These are phyloP conservation scores for Thielaviopsis musarum DNA, from an alignment of 2,329 filamentous ascomycete genomes.

Conservation along the genomic window DNA sequence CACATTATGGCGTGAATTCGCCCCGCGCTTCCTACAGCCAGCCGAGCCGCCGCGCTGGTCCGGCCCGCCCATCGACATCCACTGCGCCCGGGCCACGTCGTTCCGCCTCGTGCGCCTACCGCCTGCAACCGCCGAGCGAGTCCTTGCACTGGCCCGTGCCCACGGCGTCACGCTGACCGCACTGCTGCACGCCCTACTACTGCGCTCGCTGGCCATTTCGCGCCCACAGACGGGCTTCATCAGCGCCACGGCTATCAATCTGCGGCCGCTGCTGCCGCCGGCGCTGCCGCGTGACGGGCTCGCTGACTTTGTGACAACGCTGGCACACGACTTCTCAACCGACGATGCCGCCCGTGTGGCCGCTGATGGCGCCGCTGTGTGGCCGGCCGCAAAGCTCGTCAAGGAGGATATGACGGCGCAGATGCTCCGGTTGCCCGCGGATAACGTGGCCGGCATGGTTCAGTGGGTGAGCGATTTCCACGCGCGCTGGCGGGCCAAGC, in stretches of 20 bases:
- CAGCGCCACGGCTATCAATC: constrained; percentile 26
- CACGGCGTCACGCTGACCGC: constrained; percentile 30
- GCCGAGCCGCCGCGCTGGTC: constrained; percentile 21
- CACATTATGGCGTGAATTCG: constrained; percentile 24
- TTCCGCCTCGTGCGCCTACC: constrained; percentile 23
- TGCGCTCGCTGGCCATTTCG: constrained; percentile 24
- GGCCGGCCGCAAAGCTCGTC: constrained; percentile 24
- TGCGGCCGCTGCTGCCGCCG: constrained; percentile 21
- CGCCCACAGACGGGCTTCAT: constrained; percentile 18
- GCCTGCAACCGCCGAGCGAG: constrained; percentile 14
- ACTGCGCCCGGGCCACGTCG: constrained; percentile 21
- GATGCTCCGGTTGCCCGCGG: constrained; percentile 20
- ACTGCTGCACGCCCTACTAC: constrained; percentile 29
- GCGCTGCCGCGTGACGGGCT: constrained; percentile 18
- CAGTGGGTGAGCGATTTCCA: constrained; percentile 27
- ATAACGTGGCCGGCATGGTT: constrained; percentile 28
- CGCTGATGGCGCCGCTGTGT: constrained; percentile 18
- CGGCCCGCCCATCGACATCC: constrained; percentile 21
- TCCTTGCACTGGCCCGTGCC: constrained; percentile 25
- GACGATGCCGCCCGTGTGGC: constrained; percentile 13
- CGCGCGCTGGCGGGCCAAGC: constrained; percentile 23
- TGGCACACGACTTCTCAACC: constrained; percentile 19
- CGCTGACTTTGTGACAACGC: constrained; percentile 24
- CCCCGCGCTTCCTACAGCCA: constrained; percentile 23
- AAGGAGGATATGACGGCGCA: constrained; percentile 21